Evolutionary conservation across 371 early-diverging fungal species (phyloP).

Genomic region (Mortierella sp.): DNA sequence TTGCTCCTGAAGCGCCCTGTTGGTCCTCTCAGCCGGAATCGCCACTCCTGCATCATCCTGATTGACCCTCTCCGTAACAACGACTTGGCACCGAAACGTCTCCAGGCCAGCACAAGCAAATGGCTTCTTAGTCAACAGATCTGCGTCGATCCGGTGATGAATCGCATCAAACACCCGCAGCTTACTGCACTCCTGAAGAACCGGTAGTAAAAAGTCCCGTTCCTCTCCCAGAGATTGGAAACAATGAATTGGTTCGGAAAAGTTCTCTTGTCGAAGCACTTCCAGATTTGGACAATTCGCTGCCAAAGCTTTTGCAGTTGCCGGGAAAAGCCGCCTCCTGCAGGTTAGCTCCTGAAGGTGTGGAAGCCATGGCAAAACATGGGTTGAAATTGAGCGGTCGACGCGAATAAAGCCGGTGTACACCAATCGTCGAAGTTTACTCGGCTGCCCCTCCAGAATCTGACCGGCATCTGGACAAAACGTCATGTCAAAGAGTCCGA

Average conservation of each 20-base stretch:
- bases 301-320: background rate
- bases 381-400: background rate
- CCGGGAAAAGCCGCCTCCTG: background rate
- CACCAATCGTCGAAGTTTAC: background rate
- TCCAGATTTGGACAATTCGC: background rate
- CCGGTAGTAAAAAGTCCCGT: background rate
- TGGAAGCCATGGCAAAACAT: background rate
- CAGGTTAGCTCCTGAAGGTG: background rate
- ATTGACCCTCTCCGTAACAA: background rate
- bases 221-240: background rate
- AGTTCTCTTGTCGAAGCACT: background rate
- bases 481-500: background rate
- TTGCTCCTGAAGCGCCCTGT: background rate
- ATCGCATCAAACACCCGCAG: conserved; percentile 2
- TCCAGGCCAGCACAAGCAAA: background rate
- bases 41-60: background rate
- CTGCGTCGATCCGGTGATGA: background rate
- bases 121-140: background rate
- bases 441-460: background rate
- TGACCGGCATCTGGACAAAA: background rate
- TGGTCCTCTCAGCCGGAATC: background rate
- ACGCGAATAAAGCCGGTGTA: background rate
- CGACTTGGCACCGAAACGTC: background rate
- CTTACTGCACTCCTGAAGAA: background rate
- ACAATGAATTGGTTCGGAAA: background rate